Evolutionary conservation across 1,284 basidiomycete genomes (phyloP), one percentile per base, ranked within the genome.

Genomic region (Fomitiporia mediterranea): DNA sequence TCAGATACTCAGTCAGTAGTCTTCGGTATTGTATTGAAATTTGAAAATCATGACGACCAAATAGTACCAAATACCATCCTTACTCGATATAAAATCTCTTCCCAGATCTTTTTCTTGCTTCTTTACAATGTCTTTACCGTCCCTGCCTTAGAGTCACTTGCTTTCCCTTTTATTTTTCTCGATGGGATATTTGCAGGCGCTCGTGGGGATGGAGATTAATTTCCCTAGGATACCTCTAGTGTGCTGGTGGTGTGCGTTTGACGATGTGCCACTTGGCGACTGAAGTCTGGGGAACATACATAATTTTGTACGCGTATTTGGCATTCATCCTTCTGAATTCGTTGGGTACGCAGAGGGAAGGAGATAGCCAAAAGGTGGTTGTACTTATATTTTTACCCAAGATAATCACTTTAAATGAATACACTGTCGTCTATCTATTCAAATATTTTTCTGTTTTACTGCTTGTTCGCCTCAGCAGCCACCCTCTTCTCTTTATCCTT

Each of bases 401-500:
- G 15, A 57, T 34, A 43, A 32, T 21, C 3, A 13, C 34, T 4
- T 27, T 21, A 23, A 9, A 23, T n/a, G 19, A 15, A 51, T 39
- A 25, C n/a, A n/a, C n/a, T n/a, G n/a, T n/a, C n/a, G n/a, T n/a
- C n/a, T n/a, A n/a, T n/a, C n/a, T n/a, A n/a, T n/a, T n/a, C n/a
- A n/a, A n/a, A n/a, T n/a, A n/a, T n/a, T n/a, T n/a, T n/a, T n/a
- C n/a, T n/a, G n/a, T 49, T 13, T 43, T 59, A 39, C 27, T 25
- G 48, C 27, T 52, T 53, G 55, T 51, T 52, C 34, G 61, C 49
- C 47, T 65, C 62, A 23, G 61, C 77, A 23, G 65, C 72, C 50
- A 83, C 79, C 56, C 82, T 74, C 57, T 72, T 74, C 61, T 77
- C 79, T 61, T 89, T 76, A 62, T 91, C 85, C 57, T 68, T 68